Base-by-base conservation (phyloP, 2,329 filamentous ascomycete genomes). In the Trichoderma oligosporum region DNA sequence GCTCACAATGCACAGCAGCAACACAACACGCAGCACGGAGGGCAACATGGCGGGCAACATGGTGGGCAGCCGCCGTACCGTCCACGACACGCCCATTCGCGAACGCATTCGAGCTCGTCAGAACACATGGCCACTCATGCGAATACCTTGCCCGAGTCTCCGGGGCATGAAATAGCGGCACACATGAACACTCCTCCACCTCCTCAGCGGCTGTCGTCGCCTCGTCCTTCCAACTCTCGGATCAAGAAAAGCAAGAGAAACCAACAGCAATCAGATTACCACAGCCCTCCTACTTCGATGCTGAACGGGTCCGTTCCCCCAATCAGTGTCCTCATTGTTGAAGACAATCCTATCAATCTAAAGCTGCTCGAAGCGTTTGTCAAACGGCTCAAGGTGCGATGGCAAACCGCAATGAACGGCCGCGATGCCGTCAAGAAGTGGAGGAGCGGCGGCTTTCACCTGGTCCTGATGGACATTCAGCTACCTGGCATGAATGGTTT, bases 381-480 rank as follows among this genome's bases (percentile, higher is more conserved):
- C 79, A 96, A 97, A 75, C 82, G 91, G 47, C 80, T 99, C 48
- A 97, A 96, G 68, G 94, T 99, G 6, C 84, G 94, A 31, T 97
- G 93, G 91, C 88, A 94, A 72, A 95, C 91, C n/a, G 94, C 94
- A 35, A 91, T 95, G 81, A 96, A 97, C 70, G 94, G 94, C 22
- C 85, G 87, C 62, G 93, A 97, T 63, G 94, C 94, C 2, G 91
- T 97, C 25, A 87, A 83, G 60, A 97, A 96, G 74, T 99, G 94
- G 93, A 86, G 89, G 56, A 81, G 82, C 4, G 94, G 94, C 33
- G 94, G 94, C 0, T 97, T 96, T 68, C 94, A 99, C 74, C 76
- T 99, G 62, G 94, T 99, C 14, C 78, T 99, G 55, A 99, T 99
- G 94, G 94, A 99, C 70, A 97, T 99, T 63, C 94, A 97, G 70